These are phyloP conservation scores for Pseudocercospora crystallina DNA, from an alignment of 2,329 filamentous ascomycete genomes.

Conservation along the genomic window DNA sequence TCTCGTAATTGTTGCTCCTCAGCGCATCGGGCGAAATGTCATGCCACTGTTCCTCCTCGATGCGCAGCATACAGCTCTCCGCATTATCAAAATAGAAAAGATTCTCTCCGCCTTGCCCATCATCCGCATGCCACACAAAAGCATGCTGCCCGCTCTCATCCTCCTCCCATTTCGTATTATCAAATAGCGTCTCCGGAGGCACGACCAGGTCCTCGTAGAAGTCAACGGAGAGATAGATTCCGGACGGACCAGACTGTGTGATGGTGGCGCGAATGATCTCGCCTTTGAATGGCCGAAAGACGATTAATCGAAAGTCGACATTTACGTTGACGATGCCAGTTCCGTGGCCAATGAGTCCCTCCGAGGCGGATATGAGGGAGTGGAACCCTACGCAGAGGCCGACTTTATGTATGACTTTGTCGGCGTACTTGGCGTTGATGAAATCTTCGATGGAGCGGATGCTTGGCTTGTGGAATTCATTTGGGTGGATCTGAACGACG, in stretches of 20 bases:
- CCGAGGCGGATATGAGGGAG: conserved; percentile 83
- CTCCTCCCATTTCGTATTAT: conserved; percentile 52
- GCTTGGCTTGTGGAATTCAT: conserved; percentile 82
- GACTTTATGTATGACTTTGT: conserved; percentile 92
- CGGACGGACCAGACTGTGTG: conserved; percentile 72
- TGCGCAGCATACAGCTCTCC: conserved; percentile 82
- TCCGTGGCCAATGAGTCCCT: conserved; percentile 90
- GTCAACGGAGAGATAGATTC: conserved; percentile 64
- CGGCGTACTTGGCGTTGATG: conserved; percentile 94
- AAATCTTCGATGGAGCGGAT: conserved; percentile 88
- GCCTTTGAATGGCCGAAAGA: conserved; percentile 94
- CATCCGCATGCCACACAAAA: conserved; percentile 75
- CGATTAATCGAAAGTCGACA: conserved; percentile 88
- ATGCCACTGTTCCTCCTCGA: conserved; percentile 86
- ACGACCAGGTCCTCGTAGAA: conserved; percentile 95
- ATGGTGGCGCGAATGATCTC: conserved; percentile 88
- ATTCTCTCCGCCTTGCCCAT: conserved; percentile 51
- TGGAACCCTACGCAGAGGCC: conserved; percentile 93
- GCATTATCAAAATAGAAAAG: conserved; percentile 85
- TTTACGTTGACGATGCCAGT: conserved; percentile 93
- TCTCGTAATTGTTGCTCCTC: conserved; percentile 25
- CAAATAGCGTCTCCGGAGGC: conserved; percentile 68
- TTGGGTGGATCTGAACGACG: conserved; percentile 86
- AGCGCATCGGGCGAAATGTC: conserved; percentile 83
- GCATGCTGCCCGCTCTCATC: conserved; percentile 51